These are phyloP conservation scores for Plasmodium coatneyi DNA, from an alignment of 169 alveolate species.

Conservation along the genomic window DNA sequence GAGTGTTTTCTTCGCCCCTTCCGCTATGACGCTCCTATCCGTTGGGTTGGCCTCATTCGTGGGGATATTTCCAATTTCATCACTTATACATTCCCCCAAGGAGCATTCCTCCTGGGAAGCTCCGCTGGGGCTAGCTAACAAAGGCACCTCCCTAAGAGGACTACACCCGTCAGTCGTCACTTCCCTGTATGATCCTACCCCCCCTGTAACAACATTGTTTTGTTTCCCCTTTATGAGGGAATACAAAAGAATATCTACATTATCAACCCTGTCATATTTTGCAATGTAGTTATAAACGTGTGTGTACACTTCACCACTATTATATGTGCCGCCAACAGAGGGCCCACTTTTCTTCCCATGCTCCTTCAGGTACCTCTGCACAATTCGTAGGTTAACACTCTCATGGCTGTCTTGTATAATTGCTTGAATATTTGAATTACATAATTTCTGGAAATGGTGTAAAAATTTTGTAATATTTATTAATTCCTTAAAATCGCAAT, in stretches of 20 bases:
- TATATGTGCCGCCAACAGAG: background rate
- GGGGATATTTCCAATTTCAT: background rate
- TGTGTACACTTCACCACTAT: background rate
- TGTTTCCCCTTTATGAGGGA: constrained; percentile 23
- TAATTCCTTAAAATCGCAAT: constrained; percentile 47
- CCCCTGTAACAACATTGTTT: background rate
- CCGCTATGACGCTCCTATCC: background rate
- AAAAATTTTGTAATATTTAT: constrained; percentile 39
- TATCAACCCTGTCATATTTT: constrained; percentile 16
- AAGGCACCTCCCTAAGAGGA: background rate
- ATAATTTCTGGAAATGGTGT: constrained; percentile 44
- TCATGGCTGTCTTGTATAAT: constrained; percentile 19
- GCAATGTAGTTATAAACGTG: constrained; percentile 35
- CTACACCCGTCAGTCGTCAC: background rate
- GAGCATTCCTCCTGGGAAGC: background rate
- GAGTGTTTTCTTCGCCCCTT: constrained; percentile 10
- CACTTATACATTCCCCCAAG: background rate
- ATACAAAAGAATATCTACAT: constrained; percentile 52
- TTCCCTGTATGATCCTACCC: background rate
- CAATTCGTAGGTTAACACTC: background rate
- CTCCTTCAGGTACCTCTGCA: constrained; percentile 35
- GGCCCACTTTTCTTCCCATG: background rate
- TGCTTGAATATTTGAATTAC: constrained; percentile 42
- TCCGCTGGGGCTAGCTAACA: background rate
- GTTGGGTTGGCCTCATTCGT: background rate